A percentile compares a stretch with the other conserved stretches of the same genome.
Evolutionary conservation across 1,284 basidiomycete genomes (phyloP).

Genomic region (Ustilago trichophora): DNA sequence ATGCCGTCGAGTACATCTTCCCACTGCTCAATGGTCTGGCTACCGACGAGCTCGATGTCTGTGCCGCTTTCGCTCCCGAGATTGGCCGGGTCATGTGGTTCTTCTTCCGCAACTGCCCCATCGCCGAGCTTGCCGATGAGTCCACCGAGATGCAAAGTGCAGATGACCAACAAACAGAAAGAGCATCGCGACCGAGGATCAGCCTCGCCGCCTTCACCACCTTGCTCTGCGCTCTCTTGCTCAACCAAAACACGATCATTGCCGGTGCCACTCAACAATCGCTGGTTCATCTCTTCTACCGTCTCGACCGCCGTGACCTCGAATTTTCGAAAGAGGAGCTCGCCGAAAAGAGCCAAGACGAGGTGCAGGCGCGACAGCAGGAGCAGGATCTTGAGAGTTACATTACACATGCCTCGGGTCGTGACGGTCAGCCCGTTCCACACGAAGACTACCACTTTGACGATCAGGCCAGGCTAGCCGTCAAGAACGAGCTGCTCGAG

Average conservation of each 20-base stretch:
- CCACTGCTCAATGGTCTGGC: slow-evolving; percentile 87
- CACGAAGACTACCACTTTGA: slow-evolving; percentile 60
- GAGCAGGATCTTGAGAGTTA: slow-evolving; percentile 40
- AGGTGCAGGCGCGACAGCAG: slow-evolving; percentile 16
- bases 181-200: slow-evolving; percentile 70
- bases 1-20: slow-evolving; percentile 92
- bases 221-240: slow-evolving; percentile 84
- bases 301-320: slow-evolving; percentile 59
- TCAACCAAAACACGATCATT: slow-evolving; percentile 80
- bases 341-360: slow-evolving; percentile 15
- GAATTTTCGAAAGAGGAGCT: slow-evolving; percentile 39
- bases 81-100: slow-evolving; percentile 89
- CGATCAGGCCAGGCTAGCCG: slow-evolving; percentile 33
- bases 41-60: slow-evolving; percentile 89
- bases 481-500: slow-evolving; percentile 61
- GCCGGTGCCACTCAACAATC: slow-evolving; percentile 79
- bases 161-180: slow-evolving; percentile 31
- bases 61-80: slow-evolving; percentile 85
- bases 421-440: slow-evolving; percentile 59
- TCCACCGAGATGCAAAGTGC: slow-evolving; percentile 37
- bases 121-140: slow-evolving; percentile 40
- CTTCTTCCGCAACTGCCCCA: slow-evolving; percentile 79
- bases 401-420: slow-evolving; percentile 55
- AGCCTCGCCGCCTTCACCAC: slow-evolving; percentile 88
- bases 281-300: slow-evolving; percentile 79